phyloP scores from a whole-genome alignment of 2,329 filamentous ascomycete species.

The Ophiostoma himal-ulmi region DNA sequence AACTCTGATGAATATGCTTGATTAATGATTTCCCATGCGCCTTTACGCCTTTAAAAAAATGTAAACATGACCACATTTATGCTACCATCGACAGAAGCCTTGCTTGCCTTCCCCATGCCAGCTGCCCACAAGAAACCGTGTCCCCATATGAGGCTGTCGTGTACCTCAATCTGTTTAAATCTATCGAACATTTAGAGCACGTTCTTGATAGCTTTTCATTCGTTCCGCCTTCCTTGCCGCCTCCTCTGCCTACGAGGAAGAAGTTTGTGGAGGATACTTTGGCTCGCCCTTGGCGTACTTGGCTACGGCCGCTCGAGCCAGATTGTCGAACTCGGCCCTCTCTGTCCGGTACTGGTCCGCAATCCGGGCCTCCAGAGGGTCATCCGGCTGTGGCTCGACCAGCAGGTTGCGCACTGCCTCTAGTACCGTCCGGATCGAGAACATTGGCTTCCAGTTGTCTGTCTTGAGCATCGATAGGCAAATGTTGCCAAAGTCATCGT shows the following conservation, averaged over 20 bases:
- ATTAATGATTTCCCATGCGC: background rate
- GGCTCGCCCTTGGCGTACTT: constrained; percentile 56
- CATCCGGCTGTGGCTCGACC: constrained; percentile 76
- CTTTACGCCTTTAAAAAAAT: background rate
- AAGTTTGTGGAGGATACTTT: constrained; percentile 11
- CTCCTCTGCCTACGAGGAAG: background rate
- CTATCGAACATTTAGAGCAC: too few species aligned
- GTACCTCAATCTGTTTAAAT: too few species aligned
- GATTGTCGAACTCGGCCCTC: constrained; percentile 64
- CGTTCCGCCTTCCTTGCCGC: background rate
- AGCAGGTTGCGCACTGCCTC: constrained; percentile 70
- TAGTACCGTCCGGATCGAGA: constrained; percentile 68
- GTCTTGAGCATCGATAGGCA: constrained; percentile 77
- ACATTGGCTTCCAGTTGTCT: constrained; percentile 88
- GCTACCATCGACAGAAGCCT: background rate
- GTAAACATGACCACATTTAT: background rate
- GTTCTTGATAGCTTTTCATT: background rate
- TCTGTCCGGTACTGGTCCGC: constrained; percentile 76
- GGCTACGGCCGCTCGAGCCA: constrained; percentile 65
- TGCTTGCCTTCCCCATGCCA: background rate
- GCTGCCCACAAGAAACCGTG: too few species aligned
- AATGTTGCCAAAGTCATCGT: constrained; percentile 78
- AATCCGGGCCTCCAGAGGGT: constrained; percentile 80
- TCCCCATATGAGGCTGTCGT: too few species aligned
- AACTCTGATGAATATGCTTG: background rate